Evolutionary conservation across 192 early-diverging fungal species (phyloP).

Genomic region (Entomortierella chlamydospora): DNA sequence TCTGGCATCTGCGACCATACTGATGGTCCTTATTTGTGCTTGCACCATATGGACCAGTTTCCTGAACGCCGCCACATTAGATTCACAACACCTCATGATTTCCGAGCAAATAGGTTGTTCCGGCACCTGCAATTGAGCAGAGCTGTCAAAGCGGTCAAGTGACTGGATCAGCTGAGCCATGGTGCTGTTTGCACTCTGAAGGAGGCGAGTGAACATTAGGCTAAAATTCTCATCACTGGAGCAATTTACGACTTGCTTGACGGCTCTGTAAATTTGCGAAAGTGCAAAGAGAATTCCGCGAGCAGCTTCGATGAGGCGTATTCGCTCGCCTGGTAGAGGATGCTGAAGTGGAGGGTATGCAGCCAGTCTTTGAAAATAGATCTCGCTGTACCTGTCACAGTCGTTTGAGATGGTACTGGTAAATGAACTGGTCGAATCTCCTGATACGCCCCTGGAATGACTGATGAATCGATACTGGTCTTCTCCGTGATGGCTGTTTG

Average conservation of each 20-base stretch:
- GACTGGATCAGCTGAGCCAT: slow-evolving; percentile 52
- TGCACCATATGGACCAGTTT: slow-evolving; percentile 52
- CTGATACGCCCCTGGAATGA: slow-evolving; percentile 56
- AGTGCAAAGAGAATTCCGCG: slow-evolving; percentile 59
- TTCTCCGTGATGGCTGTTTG: slow-evolving; percentile 15
- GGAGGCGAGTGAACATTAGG: slow-evolving; percentile 34
- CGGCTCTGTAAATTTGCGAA: slow-evolving; percentile 56
- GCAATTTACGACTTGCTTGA: slow-evolving; percentile 54
- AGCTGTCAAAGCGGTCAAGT: slow-evolving; percentile 53
- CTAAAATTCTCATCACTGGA: slow-evolving; percentile 53
- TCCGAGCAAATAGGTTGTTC: slow-evolving; percentile 39
- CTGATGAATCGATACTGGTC: slow-evolving; percentile 39
- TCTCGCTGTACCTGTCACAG: slow-evolving; percentile 43
- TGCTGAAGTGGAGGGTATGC: slow-evolving; percentile 22
- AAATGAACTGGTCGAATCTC: slow-evolving; percentile 54
- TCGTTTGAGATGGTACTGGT: slow-evolving; percentile 40
- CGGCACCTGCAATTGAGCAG: slow-evolving; percentile 35
- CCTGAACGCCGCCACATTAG: slow-evolving; percentile 46
- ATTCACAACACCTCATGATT: slow-evolving; percentile 47
- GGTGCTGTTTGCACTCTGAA: slow-evolving; percentile 45
- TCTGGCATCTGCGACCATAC: slow-evolving; percentile 48
- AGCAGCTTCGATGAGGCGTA: slow-evolving; percentile 54
- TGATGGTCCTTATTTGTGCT: slow-evolving; percentile 43
- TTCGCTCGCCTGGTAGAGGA: slow-evolving; percentile 38
- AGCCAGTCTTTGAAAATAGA: slow-evolving; percentile 56